Evolutionary conservation across 768 basidiomycete species (phyloP).

Genomic region (Tylopilus cervinicoccineus): DNA sequence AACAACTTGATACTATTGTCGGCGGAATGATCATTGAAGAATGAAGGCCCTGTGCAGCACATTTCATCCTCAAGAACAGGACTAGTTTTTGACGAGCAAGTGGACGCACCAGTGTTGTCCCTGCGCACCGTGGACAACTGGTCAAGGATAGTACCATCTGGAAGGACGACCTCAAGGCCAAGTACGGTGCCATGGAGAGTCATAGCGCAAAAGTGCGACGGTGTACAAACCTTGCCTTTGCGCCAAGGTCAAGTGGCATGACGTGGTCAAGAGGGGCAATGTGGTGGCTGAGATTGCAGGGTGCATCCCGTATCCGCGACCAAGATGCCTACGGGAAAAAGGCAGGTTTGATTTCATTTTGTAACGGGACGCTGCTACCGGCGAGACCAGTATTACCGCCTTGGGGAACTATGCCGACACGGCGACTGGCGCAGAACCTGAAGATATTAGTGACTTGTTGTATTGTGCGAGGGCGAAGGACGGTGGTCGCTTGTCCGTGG

Average conservation of each 20-base stretch:
- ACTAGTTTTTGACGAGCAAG: background rate
- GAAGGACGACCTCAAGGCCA: conserved; percentile 92
- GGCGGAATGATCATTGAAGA: too few species aligned
- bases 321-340: conserved; percentile 61
- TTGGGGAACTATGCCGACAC: conserved; percentile 92
- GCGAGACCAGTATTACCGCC: conserved; percentile 98
- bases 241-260: conserved; percentile 94
- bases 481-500: conserved; percentile 77
- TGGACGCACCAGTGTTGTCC: conserved; percentile 87
- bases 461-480: conserved; percentile 85
- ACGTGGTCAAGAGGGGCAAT: conserved; percentile 87
- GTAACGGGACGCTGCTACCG: conserved; percentile 86
- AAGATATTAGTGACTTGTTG: conserved; percentile 86
- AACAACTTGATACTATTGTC: too few species aligned
- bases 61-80: too few species aligned
- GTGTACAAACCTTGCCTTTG: conserved; percentile 81
- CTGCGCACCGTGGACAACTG: conserved; percentile 88
- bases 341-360: conserved; percentile 60
- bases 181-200: conserved; percentile 92
- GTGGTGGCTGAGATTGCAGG: conserved; percentile 84
- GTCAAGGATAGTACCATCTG: conserved; percentile 89
- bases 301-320: conserved; percentile 95
- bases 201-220: conserved; percentile 70
- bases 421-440: conserved; percentile 76
- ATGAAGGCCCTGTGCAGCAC: too few species aligned